Evolutionary conservation across 2,329 filamentous ascomycete genomes (phyloP).

Genomic region (Phyllachora maydis): DNA sequence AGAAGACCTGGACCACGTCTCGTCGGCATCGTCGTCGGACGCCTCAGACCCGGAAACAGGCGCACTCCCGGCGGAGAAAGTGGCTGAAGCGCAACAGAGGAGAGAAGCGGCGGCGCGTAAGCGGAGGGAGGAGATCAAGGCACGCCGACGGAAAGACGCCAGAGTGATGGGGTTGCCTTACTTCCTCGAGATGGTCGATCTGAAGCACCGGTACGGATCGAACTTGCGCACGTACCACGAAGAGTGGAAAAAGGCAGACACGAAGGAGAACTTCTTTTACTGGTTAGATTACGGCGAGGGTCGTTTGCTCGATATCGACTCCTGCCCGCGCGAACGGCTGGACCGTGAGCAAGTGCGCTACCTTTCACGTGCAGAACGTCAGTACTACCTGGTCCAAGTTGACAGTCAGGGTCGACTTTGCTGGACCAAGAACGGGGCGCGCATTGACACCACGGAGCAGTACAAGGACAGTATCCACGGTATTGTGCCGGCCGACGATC

Average conservation of each 20-base stretch:
- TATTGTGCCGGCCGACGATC: constrained; percentile 40
- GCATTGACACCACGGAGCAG: constrained; percentile 54
- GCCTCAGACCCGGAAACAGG: no score
- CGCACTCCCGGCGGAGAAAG: constrained; percentile 6
- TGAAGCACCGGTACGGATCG: constrained; percentile 72
- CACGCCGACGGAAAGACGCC: constrained; percentile 40
- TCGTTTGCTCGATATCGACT: constrained; percentile 43
- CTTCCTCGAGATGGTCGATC: constrained; percentile 68
- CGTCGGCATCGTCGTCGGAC: constrained; percentile 18
- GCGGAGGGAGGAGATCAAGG: constrained; percentile 26
- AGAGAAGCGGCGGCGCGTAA: constrained; percentile 15
- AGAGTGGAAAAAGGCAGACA: constrained; percentile 60
- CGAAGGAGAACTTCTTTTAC: constrained; percentile 80
- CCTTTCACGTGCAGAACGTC: constrained; percentile 60
- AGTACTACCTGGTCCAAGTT: constrained; percentile 61
- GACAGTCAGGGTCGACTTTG: constrained; percentile 56
- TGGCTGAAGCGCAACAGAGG: constrained; percentile 16
- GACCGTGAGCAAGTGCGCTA: constrained; percentile 70
- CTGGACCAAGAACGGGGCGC: constrained; percentile 66
- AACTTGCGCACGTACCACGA: constrained; percentile 68
- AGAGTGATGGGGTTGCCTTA: constrained; percentile 75
- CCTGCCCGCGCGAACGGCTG: constrained; percentile 52
- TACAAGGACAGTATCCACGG: constrained; percentile 68
- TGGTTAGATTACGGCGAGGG: constrained; percentile 79
- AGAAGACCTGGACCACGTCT: no score